Conservation (phyloP, 1,284 basidiomycete genomes). For the Fomitopsis betulina region DNA sequence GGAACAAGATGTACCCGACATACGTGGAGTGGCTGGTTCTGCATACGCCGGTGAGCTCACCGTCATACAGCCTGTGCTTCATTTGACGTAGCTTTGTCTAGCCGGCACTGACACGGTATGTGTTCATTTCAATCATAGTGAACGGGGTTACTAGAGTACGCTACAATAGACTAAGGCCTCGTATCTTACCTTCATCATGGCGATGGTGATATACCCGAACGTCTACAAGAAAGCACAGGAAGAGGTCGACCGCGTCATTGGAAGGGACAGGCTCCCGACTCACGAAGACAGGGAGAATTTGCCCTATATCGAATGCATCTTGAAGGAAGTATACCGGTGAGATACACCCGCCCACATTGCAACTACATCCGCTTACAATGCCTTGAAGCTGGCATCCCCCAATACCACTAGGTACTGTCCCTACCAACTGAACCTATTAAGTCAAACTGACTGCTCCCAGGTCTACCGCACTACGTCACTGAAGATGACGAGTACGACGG, state of each 20-base stretch:
- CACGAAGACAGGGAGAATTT: not conserved
- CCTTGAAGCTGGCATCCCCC: too few relatives aligned
- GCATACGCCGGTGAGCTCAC: slow-evolving; percentile 19
- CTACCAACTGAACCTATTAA: not conserved
- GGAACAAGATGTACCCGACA: slow-evolving; percentile 4
- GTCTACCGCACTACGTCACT: not conserved
- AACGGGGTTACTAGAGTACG: too few relatives aligned
- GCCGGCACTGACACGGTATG: not conserved
- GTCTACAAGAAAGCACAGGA: slow-evolving; percentile 4
- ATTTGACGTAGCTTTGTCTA: not conserved
- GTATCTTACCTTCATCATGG: slow-evolving; percentile 23
- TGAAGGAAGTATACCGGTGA: slow-evolving; percentile 1
- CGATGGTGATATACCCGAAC: slow-evolving; percentile 26
- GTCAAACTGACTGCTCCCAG: not conserved
- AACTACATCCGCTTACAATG: too few relatives aligned
- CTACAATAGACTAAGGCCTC: slow-evolving; percentile 5
- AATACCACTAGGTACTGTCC: too few relatives aligned
- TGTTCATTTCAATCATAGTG: slow-evolving; percentile 4
- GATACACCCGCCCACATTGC: not conserved
- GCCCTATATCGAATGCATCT: not conserved
- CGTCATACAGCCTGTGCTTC: not conserved
- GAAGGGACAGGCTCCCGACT: not conserved
- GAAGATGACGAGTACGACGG: not conserved
- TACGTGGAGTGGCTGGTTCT: slow-evolving; percentile 12
- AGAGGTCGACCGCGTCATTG: slow-evolving; percentile 3